Percentiles rank a stretch among this genome's conserved stretches.
Conservation (phyloP, 2,329 filamentous ascomycete genomes). For the Colletotrichum musicola region DNA sequence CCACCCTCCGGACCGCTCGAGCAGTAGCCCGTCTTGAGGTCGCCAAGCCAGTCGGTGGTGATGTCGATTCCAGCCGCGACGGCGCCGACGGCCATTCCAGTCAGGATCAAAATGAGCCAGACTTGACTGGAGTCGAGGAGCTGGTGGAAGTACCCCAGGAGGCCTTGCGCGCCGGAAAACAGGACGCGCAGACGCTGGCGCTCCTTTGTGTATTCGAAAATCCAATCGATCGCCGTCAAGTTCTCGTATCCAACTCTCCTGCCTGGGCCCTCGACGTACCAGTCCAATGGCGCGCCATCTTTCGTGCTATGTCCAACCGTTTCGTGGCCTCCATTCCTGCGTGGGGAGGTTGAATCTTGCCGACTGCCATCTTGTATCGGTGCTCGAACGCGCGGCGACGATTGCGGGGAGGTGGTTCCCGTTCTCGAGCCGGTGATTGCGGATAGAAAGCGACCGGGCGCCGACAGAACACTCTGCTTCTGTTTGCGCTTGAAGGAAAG, state of each 20-base stretch:
- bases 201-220: slow-evolving; percentile 98
- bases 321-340: slow-evolving; percentile 37
- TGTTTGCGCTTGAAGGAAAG: slow-evolving; percentile 81
- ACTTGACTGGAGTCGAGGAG: slow-evolving; percentile 89
- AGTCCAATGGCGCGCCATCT: slow-evolving; percentile 73
- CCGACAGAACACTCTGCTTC: slow-evolving; percentile 62
- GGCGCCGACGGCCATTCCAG: slow-evolving; percentile 84
- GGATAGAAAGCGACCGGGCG: slow-evolving; percentile 62
- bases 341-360: slow-evolving; percentile 40
- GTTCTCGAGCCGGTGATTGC: slow-evolving; percentile 56
- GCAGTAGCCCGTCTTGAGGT: slow-evolving; percentile 92
- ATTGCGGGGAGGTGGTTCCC: slow-evolving; percentile 38
- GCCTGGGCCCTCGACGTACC: slow-evolving; percentile 91
- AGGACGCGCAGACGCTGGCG: slow-evolving; percentile 87
- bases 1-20: slow-evolving; percentile 80
- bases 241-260: slow-evolving; percentile 95
- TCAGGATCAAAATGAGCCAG: slow-evolving; percentile 89
- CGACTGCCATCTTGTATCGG: slow-evolving; percentile 41
- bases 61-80: slow-evolving; percentile 93
- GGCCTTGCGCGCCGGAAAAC: slow-evolving; percentile 74
- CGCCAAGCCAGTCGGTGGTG: slow-evolving; percentile 91
- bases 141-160: slow-evolving; percentile 79
- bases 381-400: slow-evolving; percentile 36
- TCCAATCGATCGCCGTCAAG: slow-evolving; percentile 98
- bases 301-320: slow-evolving; percentile 48